Percentiles rank a stretch among this genome's conserved stretches.
Conservation (phyloP, 176 grass and related monocot species). For the Urochloa ruziziensis region DNA sequence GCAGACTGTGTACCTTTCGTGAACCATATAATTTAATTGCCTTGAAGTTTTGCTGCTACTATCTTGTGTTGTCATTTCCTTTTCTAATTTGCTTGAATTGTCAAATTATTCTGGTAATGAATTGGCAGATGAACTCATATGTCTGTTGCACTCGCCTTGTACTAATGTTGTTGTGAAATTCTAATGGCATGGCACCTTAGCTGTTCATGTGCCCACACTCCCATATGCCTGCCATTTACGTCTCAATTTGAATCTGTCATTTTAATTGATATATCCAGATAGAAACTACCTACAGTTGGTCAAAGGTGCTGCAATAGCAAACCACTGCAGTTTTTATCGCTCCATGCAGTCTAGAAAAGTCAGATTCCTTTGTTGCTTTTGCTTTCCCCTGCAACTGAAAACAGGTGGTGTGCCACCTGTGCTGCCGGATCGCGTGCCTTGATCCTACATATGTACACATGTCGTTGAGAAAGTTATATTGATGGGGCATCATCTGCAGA, state of each 20-base stretch:
- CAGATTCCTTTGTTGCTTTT: too few relatives aligned
- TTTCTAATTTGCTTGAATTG: background rate
- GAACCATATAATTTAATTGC: background rate
- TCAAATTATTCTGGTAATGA: background rate
- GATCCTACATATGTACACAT: too few relatives aligned
- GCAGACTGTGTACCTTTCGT: background rate
- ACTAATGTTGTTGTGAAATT: background rate
- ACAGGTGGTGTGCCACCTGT: too few relatives aligned
- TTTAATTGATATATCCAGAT: background rate
- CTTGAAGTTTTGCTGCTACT: slow-evolving; percentile 1
- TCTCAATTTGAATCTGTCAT: background rate
- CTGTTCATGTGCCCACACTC: background rate
- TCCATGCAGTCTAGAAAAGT: background rate
- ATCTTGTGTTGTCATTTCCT: background rate
- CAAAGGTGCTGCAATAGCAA: background rate
- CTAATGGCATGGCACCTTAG: background rate
- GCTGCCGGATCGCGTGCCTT: too few relatives aligned
- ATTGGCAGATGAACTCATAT: background rate
- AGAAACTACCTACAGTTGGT: background rate
- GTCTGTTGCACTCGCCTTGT: background rate
- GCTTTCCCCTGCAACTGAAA: background rate
- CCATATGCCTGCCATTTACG: background rate
- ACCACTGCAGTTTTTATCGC: background rate
- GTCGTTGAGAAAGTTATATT: background rate
- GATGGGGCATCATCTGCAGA: background rate